phyloP scores from a whole-genome alignment of 169 alveolate genomes.

The Eimeria falciformis region DNA sequence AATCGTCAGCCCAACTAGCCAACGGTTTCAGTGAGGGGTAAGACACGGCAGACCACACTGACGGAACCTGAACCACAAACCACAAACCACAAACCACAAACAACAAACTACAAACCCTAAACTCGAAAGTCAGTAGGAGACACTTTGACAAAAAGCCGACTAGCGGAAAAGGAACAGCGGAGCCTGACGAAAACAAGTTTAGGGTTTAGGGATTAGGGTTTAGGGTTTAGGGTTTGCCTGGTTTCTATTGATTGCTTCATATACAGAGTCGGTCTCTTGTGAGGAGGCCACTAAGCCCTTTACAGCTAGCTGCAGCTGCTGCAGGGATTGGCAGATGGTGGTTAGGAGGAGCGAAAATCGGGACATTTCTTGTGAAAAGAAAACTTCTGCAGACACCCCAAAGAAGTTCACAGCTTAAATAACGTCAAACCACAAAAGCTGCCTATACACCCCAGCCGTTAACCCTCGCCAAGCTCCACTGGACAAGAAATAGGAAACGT shows the following conservation, averaged over 20 bases:
- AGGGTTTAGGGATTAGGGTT: not conserved
- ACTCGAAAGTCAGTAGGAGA: not conserved
- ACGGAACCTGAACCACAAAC: constrained; percentile 89
- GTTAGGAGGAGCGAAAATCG: constrained; percentile 83
- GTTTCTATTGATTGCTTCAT: constrained; percentile 85
- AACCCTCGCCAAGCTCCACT: too few relatives aligned
- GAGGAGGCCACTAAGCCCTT: constrained; percentile 90
- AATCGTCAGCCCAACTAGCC: constrained; percentile 89
- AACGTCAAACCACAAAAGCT: too few relatives aligned
- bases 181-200: too few relatives aligned
- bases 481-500: too few relatives aligned
- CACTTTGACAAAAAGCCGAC: too few relatives aligned
- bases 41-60: constrained; percentile 90
- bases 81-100: constrained; percentile 72
- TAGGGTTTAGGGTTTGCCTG: constrained; percentile 74
- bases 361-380: constrained; percentile 85
- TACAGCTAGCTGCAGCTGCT: constrained; percentile 87
- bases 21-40: constrained; percentile 93
- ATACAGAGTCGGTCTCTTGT: constrained; percentile 89
- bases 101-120: not conserved
- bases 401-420: too few relatives aligned
- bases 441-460: too few relatives aligned
- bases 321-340: constrained; percentile 82
- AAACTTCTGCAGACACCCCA: constrained; percentile 70
- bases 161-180: too few relatives aligned